These are phyloP conservation scores for Austroboletus rostrupii DNA, from an alignment of 1,284 basidiomycete genomes.

Conservation along the genomic window DNA sequence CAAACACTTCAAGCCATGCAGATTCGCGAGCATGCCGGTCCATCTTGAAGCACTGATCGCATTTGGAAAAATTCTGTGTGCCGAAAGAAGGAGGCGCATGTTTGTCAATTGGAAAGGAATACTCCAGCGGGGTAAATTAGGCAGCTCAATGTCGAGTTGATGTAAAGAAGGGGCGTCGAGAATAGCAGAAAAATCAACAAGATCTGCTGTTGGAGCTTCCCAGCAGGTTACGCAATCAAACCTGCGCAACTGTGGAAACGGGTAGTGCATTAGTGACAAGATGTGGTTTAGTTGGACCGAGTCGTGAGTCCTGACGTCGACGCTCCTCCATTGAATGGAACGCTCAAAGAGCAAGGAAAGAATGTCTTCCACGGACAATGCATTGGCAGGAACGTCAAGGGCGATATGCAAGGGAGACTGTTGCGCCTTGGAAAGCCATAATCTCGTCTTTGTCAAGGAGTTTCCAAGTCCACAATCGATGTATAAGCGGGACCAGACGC, in stretches of 20 bases:
- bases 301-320: constrained; percentile 39
- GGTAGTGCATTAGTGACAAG: constrained; percentile 33
- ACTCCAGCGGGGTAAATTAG: constrained; percentile 23
- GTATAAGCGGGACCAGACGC: constrained; percentile 57
- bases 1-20: constrained; percentile 37
- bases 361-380: constrained; percentile 27
- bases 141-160: constrained; percentile 22
- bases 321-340: constrained; percentile 41
- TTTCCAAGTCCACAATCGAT: constrained; percentile 46
- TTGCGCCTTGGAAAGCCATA: constrained; percentile 50
- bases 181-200: constrained; percentile 24
- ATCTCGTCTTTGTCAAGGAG: constrained; percentile 39
- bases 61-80: constrained; percentile 1
- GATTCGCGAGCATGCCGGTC: constrained; percentile 30
- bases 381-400: constrained; percentile 36
- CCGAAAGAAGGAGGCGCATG: constrained; percentile 18
- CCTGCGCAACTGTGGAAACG: constrained; percentile 29
- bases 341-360: constrained; percentile 40
- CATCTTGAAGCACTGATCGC: constrained; percentile 24
- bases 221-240: constrained; percentile 20
- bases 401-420: constrained; percentile 42
- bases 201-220: constrained; percentile 13
- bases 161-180: constrained; percentile 17
- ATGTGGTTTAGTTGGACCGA: constrained; percentile 39
- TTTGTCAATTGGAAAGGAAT: constrained; percentile 20